A percentile compares a stretch with the other conserved stretches of the same genome.
phyloP scores from a whole-genome alignment of 78 protist species.

The Dictyostelium capitatum region DNA sequence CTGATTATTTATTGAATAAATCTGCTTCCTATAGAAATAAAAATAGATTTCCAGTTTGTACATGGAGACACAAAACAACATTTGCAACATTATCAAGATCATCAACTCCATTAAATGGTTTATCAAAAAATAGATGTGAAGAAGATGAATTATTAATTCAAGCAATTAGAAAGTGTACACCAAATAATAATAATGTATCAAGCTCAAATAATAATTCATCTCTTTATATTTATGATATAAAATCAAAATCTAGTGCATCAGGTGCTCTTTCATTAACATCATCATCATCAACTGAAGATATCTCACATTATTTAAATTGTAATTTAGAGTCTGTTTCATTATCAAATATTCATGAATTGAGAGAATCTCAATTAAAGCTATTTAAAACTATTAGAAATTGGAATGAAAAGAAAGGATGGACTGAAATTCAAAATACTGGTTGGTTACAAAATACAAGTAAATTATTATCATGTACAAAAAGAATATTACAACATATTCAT shows the following conservation, averaged over 20 bases:
- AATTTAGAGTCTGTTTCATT: conserved; percentile 77
- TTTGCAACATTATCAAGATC: conserved; percentile 84
- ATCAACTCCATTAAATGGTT: conserved; percentile 40
- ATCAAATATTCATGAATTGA: conserved; percentile 89
- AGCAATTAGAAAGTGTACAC: conserved; percentile 68
- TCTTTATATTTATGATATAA: conserved; percentile 83
- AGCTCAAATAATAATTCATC: neutral
- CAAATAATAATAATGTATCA: conserved; percentile 14
- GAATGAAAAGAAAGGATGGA: conserved; percentile 77
- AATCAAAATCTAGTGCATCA: conserved; percentile 77
- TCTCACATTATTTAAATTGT: conserved; percentile 75
- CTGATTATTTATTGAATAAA: conserved; percentile 67
- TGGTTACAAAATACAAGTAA: conserved; percentile 69
- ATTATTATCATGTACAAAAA: conserved; percentile 37
- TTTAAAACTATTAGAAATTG: conserved; percentile 32
- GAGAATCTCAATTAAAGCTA: conserved; percentile 64
- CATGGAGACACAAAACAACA: conserved; percentile 82
- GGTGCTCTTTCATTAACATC: neutral
- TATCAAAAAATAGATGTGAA: conserved; percentile 57
- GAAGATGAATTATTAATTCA: conserved; percentile 81
- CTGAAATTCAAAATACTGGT: conserved; percentile 25
- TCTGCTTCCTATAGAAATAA: conserved; percentile 72
- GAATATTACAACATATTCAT: conserved; percentile 38
- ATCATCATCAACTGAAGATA: conserved; percentile 20
- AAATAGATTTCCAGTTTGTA: conserved; percentile 87